Conservation (phyloP, 176 grass and related monocot species). For the Rhynchospora pubera region DNA sequence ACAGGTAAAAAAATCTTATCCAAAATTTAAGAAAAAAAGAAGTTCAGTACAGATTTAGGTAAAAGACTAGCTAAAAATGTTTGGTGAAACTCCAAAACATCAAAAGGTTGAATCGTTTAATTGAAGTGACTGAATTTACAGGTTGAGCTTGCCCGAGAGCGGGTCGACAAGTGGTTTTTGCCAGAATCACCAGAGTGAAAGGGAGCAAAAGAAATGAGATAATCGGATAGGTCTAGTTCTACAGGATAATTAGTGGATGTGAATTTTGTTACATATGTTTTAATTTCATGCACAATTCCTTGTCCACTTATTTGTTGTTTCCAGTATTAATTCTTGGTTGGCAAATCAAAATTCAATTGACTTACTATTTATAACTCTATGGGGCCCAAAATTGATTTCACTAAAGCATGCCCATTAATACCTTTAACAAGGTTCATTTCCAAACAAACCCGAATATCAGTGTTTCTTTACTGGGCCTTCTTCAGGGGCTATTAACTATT, state of each 20-base stretch:
- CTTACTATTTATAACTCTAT: neutral
- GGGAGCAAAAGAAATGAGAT: neutral
- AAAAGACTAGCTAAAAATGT: neutral
- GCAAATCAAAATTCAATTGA: neutral
- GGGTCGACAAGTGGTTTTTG: constrained; percentile 4
- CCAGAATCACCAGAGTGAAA: neutral
- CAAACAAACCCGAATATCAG: neutral
- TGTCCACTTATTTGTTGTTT: neutral
- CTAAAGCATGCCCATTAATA: neutral
- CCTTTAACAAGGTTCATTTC: neutral
- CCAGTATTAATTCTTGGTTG: neutral
- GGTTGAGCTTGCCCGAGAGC: constrained; percentile 2
- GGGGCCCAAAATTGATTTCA: neutral
- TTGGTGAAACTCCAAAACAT: neutral
- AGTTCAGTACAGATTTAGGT: neutral
- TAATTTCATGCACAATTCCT: neutral
- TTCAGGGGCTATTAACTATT: neutral
- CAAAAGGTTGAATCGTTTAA: neutral
- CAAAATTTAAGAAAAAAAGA: neutral
- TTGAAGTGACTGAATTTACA: neutral
- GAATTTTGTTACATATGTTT: neutral
- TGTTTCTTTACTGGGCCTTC: neutral
- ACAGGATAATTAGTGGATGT: neutral
- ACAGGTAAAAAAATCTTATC: neutral
- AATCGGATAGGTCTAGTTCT: neutral